Evolutionary conservation across 2,329 filamentous ascomycete species (phyloP).

Genomic region (Coniosporium tulheliwenetii): DNA sequence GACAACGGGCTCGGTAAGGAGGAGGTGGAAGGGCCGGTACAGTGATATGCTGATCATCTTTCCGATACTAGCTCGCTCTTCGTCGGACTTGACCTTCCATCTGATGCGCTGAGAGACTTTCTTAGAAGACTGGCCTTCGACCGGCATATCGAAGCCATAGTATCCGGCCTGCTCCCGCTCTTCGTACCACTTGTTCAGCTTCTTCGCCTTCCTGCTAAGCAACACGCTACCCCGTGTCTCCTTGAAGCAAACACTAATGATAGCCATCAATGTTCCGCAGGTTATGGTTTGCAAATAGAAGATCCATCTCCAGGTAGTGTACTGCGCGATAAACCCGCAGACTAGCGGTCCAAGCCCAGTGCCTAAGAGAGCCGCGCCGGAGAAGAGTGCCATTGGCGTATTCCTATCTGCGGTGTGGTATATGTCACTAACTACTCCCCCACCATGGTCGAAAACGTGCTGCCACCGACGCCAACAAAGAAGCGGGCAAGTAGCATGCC

Average conservation of each 20-base stretch:
- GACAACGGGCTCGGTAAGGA: constrained; percentile 62
- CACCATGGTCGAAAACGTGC: constrained; percentile 73
- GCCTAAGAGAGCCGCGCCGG: constrained; percentile 61
- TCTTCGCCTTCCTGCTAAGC: constrained; percentile 56
- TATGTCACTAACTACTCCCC: constrained; percentile 82
- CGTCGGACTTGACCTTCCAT: constrained; percentile 68
- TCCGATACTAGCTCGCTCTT: constrained; percentile 51
- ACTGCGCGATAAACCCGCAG: constrained; percentile 51
- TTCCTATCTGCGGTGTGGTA: constrained; percentile 68
- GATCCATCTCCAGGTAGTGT: constrained; percentile 66
- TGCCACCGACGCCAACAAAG: constrained; percentile 61
- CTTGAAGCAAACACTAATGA: constrained; percentile 55
- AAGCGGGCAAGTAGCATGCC: constrained; percentile 67
- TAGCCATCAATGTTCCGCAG: constrained; percentile 44
- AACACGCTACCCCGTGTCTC: constrained; percentile 75
- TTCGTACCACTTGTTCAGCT: constrained; percentile 67
- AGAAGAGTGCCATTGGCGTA: constrained; percentile 79
- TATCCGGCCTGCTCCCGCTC: constrained; percentile 50
- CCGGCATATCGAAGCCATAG: constrained; percentile 34
- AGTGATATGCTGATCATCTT: constrained; percentile 62
- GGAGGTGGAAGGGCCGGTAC: constrained; percentile 61
- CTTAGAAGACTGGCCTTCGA: constrained; percentile 10
- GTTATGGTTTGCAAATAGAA: constrained; percentile 75
- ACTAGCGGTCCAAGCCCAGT: constrained; percentile 67
- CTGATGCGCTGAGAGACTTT: constrained; percentile 42